Base-by-base conservation (phyloP, 805 yeast genomes). In the Yarrowia sp. region DNA sequence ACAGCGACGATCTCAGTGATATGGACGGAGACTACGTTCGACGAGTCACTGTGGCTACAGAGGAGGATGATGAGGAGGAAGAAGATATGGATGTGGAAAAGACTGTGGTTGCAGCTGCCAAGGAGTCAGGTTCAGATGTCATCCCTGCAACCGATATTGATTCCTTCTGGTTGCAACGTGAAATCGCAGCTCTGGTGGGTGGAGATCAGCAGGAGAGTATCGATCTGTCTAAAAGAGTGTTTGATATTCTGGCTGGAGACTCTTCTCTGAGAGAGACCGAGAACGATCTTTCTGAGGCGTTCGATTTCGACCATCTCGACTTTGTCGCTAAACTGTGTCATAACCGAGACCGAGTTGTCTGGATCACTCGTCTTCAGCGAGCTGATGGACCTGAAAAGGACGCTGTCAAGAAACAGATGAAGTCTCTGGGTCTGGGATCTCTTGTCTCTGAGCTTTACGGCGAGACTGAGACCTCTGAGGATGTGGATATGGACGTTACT, bases 131-230 rank as follows among this genome's bases (percentile, higher is more conserved):
- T 8, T 43, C 65, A 5, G 65, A 59, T 42, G 52, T 59, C 8
- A 69, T 84, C 8, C 72, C 79, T 11, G 78, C 85, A 2, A 73
- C 77, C 7, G 80, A 80, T 3, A 79, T 86, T 22, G 84, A 82
- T 66, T 78, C 82, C 8, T 83, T 79, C 69, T 90, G 87, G 84
- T 77, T 90, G 1, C 85, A 85, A 64, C 80, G 86, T 69, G 81
- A 82, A 63, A 71, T 90, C 1, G 75, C 85, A 0, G 66, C 77
- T 1, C 72, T 73, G 5, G 74, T 75, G 58, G 67, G 67, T 8
- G 72, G 74, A 35, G 86, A 86, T 72, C 76, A 83, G 71, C 80
- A 75, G 74, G 74, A 76, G 49, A 59, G 80, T 16, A 83, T 82
- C 46, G 81, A 80, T 36, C 72, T 81, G 5, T 76, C 88, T 8